These are phyloP conservation scores for Monosporascus cannonballus DNA, from an alignment of 2,329 filamentous ascomycete genomes.

Conservation along the genomic window DNA sequence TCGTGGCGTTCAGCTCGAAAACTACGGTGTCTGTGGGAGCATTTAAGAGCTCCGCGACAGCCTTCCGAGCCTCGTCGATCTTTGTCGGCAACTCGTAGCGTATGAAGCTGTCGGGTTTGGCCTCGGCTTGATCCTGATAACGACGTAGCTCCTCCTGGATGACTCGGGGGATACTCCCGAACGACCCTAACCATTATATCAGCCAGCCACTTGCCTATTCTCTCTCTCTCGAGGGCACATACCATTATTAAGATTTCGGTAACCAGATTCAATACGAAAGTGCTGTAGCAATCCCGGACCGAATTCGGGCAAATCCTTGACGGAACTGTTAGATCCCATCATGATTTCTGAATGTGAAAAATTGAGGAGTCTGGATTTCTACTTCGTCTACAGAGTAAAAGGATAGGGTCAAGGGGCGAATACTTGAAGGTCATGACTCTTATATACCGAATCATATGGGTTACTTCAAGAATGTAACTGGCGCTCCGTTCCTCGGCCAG, in stretches of 20 bases:
- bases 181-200: slow-evolving; percentile 53
- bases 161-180: slow-evolving; percentile 63
- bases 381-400: background rate
- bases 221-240: slow-evolving; percentile 11
- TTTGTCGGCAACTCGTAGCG: slow-evolving; percentile 58
- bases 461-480: background rate
- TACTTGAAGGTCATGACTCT: background rate
- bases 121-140: slow-evolving; percentile 64
- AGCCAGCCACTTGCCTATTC: slow-evolving; percentile 3
- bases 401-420: background rate
- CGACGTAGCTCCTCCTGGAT: slow-evolving; percentile 54
- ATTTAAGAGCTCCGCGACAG: slow-evolving; percentile 60
- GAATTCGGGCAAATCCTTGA: slow-evolving; percentile 25
- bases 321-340: background rate
- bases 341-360: background rate
- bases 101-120: slow-evolving; percentile 69
- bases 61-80: slow-evolving; percentile 58
- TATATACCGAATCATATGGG: background rate
- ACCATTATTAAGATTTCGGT: slow-evolving; percentile 76
- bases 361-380: background rate
- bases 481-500: background rate
- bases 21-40: slow-evolving; percentile 62
- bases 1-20: slow-evolving; percentile 76
- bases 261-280: slow-evolving; percentile 64
- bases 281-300: slow-evolving; percentile 52